Percentiles rank a stretch among this genome's conserved stretches.
These are phyloP conservation scores for Pichia nanzhaoensis DNA, from an alignment of 805 yeast genomes.

Conservation along the genomic window DNA sequence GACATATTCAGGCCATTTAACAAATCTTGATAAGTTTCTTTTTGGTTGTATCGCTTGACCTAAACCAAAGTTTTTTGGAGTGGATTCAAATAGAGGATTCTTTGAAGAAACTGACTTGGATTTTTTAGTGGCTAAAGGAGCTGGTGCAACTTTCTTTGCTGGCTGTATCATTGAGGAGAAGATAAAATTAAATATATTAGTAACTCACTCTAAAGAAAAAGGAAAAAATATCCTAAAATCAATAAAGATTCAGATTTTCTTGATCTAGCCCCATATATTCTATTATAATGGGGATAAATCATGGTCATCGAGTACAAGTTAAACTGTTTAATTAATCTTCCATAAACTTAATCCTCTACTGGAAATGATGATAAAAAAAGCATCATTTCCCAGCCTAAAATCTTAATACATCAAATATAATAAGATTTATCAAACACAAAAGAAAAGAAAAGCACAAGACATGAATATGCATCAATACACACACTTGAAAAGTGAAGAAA, in stretches of 20 bases:
- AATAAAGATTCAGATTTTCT: conserved; percentile 1
- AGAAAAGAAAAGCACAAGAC: conserved; percentile 9
- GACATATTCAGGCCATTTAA: conserved; percentile 98
- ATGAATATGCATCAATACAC: conserved; percentile 7
- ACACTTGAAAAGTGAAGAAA: not conserved
- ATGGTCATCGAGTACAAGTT: conserved; percentile 25
- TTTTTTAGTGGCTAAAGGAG: conserved; percentile 86
- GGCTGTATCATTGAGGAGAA: conserved; percentile 34
- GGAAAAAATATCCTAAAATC: conserved; percentile 1
- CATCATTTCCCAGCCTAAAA: conserved; percentile 7
- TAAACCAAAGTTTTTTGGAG: conserved; percentile 91
- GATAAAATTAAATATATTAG: conserved; percentile 16
- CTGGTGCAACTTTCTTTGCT: conserved; percentile 89
- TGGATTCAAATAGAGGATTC: conserved; percentile 85
- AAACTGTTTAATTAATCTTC: conserved; percentile 14
- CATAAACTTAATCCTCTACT: conserved; percentile 20
- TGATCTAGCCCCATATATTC: not conserved
- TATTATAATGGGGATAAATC: conserved; percentile 2
- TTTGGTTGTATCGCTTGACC: conserved; percentile 95
- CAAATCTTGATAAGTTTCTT: conserved; percentile 94
- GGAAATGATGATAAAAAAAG: conserved; percentile 3
- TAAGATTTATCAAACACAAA: conserved; percentile 1
- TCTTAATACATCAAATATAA: not conserved
- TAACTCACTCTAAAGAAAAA: conserved; percentile 18
- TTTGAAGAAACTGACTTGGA: conserved; percentile 42